Base-by-base conservation (phyloP, 2,329 filamentous ascomycete genomes). In the Metarhizium sp. region DNA sequence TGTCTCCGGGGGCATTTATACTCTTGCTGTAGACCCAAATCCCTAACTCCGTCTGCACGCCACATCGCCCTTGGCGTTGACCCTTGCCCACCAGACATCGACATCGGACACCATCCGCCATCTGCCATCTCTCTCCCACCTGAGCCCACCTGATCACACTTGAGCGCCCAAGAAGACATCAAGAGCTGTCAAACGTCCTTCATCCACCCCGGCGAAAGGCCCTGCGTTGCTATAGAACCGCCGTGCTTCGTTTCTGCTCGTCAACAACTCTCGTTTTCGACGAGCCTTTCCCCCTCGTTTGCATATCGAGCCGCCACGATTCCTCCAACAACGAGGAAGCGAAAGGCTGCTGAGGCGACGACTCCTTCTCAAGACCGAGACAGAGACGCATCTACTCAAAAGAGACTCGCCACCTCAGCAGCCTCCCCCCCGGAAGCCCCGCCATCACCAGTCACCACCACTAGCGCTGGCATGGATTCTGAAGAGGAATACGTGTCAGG, bases 401-500 rank as follows among this genome's bases (percentile, higher is more conserved):
- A 82, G 75, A 79, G 75, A 73, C 69, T 76, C 68, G 74, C 78
- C 75, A 76, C 77, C 76, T 80, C 79, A 74, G 76, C 75, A 20
- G 20, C 14, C 69, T 58, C 60, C 42, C 59, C 62, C 49, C 52
- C 60, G 56, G 73, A 75, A 47, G 79, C 81, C 45, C 82, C 84
- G 25, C 80, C 80, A 16, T 82, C 81, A 5, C 79, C 81, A 32
- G 70, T 79, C 57, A 85, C 81, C 51, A 74, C 70, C n/a, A 67
- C 67, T 25, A 77, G 73, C 52, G 75, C 75, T 70, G 81, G 77
- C 60, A 96, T 96, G 92, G 91, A 96, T 75, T 96, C 92, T 8
- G 92, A 97, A 64, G 91, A 96, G 66, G 92, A 96, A 58, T 92
- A 92, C 71, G 87, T 94, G 81, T 95, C 88, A 64, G 84, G 85